Conservation (phyloP, 2,329 filamentous ascomycete genomes). For the Fusarium sp. region DNA sequence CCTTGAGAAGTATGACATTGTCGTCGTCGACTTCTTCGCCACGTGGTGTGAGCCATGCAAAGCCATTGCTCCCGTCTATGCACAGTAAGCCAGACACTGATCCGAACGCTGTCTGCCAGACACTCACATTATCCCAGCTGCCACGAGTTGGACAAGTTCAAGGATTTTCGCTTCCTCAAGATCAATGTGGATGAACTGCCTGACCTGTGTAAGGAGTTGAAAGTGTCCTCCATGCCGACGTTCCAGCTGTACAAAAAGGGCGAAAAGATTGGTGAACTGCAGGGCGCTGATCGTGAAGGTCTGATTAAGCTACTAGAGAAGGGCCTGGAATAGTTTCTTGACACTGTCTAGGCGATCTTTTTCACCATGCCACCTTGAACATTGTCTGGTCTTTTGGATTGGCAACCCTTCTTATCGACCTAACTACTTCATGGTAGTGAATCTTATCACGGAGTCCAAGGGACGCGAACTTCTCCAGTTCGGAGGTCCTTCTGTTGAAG, state of each 20-base stretch:
- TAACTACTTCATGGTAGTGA: neutral
- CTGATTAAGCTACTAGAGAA: constrained; percentile 22
- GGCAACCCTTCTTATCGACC: too few relatives aligned
- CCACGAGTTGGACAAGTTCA: constrained; percentile 32
- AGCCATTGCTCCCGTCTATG: constrained; percentile 24
- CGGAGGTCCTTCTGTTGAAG: neutral
- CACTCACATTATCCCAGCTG: neutral
- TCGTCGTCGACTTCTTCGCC: constrained; percentile 31
- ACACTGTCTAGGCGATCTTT: neutral
- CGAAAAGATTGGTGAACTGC: constrained; percentile 22
- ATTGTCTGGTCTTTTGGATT: constrained; percentile 51
- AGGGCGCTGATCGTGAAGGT: constrained; percentile 17
- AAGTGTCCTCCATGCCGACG: constrained; percentile 8
- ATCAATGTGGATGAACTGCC: constrained; percentile 30
- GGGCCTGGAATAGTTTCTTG: constrained; percentile 1
- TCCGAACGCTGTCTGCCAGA: too few relatives aligned
- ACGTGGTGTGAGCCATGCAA: constrained; percentile 24
- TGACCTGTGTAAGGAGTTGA: constrained; percentile 10
- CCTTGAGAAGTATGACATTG: constrained; percentile 15
- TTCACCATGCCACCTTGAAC: constrained; percentile 66
- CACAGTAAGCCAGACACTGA: constrained; percentile 12
- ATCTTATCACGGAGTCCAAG: neutral
- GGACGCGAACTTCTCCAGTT: neutral
- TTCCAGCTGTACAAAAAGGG: constrained; percentile 31
- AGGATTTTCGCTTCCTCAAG: constrained; percentile 32